Evolutionary conservation across 2,329 filamentous ascomycete genomes (phyloP).

Genomic region (Diaporthe aspalathi): DNA sequence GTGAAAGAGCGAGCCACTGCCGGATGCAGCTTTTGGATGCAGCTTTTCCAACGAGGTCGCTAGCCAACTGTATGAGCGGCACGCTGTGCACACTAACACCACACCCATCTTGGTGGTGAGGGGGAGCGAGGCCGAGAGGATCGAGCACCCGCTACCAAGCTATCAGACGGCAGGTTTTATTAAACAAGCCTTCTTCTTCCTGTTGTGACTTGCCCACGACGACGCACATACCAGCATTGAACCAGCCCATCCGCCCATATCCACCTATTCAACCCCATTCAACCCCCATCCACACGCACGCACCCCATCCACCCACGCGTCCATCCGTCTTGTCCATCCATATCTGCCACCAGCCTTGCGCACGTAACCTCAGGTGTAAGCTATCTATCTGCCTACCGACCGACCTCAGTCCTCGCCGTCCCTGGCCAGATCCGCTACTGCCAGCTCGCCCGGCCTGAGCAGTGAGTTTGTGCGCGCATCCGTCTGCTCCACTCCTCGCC

Average conservation of each 20-base stretch:
- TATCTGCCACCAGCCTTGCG: neutral
- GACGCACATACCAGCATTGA: slow-evolving; percentile 24
- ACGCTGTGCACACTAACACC: neutral
- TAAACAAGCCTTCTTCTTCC: slow-evolving; percentile 12
- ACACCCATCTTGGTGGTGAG: neutral
- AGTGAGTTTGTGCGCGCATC: neutral
- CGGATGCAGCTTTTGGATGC: slow-evolving; percentile 13
- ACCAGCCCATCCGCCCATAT: slow-evolving; percentile 3
- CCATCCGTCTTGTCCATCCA: neutral
- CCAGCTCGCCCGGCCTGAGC: neutral
- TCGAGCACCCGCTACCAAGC: no score
- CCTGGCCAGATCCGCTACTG: no score
- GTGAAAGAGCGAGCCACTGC: slow-evolving; percentile 8
- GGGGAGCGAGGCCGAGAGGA: neutral
- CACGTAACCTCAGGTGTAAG: slow-evolving; percentile 18
- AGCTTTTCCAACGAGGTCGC: neutral
- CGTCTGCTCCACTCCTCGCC: neutral
- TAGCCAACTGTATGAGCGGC: neutral
- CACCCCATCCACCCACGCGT: neutral
- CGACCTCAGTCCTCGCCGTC: no score
- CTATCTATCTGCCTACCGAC: neutral
- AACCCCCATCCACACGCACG: no score
- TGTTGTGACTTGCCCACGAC: neutral
- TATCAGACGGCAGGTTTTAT: slow-evolving; percentile 22
- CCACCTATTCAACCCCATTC: neutral